These are phyloP conservation scores for Phytophthora cajani DNA, from an alignment of 352 stramenopile genomes.

Conservation along the genomic window DNA sequence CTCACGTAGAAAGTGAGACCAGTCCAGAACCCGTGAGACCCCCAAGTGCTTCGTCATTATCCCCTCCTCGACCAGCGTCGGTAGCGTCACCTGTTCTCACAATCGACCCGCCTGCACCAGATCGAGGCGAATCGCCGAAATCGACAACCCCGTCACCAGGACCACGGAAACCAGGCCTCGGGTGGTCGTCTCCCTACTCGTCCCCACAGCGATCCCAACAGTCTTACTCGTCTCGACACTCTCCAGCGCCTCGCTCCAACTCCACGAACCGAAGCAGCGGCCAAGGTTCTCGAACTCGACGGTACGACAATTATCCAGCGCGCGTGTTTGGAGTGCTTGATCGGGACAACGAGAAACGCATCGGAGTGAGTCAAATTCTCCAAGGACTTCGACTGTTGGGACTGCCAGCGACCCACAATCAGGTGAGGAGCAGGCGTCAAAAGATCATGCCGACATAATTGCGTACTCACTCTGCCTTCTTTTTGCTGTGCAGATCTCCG, in stretches of 20 bases:
- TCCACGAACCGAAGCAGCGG: slow-evolving; percentile 22
- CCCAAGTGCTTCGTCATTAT: slow-evolving; percentile 14
- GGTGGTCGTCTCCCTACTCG: slow-evolving; percentile 19
- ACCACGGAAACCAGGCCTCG: slow-evolving; percentile 4
- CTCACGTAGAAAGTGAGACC: slow-evolving; percentile 1
- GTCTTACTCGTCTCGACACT: slow-evolving; percentile 18
- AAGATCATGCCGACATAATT: background rate
- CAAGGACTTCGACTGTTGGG: slow-evolving; percentile 59
- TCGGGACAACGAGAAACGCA: slow-evolving; percentile 44
- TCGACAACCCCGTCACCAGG: slow-evolving; percentile 14
- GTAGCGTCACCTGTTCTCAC: slow-evolving; percentile 17
- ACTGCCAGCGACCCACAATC: slow-evolving; percentile 69
- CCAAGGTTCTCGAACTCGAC: background rate
- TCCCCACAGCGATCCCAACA: slow-evolving; percentile 36
- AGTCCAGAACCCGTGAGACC: background rate
- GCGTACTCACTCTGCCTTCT: background rate
- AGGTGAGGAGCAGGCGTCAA: slow-evolving; percentile 35
- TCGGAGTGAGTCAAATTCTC: slow-evolving; percentile 64
- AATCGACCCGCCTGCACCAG: slow-evolving; percentile 22
- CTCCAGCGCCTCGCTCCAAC: slow-evolving; percentile 17
- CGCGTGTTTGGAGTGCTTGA: slow-evolving; percentile 67
- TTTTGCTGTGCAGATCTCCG: slow-evolving; percentile 51
- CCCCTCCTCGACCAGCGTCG: slow-evolving; percentile 4
- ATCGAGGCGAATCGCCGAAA: slow-evolving; percentile 18
- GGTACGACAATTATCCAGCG: slow-evolving; percentile 45